These are phyloP conservation scores for Ascosphaera acerosa DNA, from an alignment of 2,329 filamentous ascomycete genomes.

Conservation along the genomic window DNA sequence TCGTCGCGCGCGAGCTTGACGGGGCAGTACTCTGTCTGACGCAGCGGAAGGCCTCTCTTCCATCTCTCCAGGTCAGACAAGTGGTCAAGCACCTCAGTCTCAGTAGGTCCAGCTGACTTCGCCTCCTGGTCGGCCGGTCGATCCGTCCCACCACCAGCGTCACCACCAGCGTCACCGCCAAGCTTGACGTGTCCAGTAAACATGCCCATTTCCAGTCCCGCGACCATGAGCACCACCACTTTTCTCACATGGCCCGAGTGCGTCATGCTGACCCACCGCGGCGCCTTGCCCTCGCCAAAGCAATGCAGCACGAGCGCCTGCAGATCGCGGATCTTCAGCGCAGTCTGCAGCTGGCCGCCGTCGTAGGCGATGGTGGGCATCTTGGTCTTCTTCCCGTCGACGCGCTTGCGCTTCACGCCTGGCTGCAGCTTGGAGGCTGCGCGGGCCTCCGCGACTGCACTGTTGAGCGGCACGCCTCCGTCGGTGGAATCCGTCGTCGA, in stretches of 20 bases:
- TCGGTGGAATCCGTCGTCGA: not conserved
- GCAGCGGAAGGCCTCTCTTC: slow-evolving; percentile 15
- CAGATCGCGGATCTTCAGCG: slow-evolving; percentile 31
- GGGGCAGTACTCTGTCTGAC: slow-evolving; percentile 11
- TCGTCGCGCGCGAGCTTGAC: slow-evolving; percentile 10
- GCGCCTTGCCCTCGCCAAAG: slow-evolving; percentile 33
- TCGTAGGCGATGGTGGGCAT: slow-evolving; percentile 29
- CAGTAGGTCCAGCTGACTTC: slow-evolving; percentile 1
- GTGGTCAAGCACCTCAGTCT: slow-evolving; percentile 7
- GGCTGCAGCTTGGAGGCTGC: not conserved
- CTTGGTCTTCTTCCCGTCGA: slow-evolving; percentile 21
- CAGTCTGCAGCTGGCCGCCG: slow-evolving; percentile 27
- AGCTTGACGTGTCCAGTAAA: slow-evolving; percentile 36
- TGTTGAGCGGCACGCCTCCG: not conserved
- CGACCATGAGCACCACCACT: slow-evolving; percentile 75
- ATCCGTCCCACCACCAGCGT: not conserved
- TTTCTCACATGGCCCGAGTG: slow-evolving; percentile 35
- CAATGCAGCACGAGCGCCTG: slow-evolving; percentile 34
- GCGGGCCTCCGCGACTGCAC: not conserved
- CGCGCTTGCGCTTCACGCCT: slow-evolving; percentile 10
- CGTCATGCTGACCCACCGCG: slow-evolving; percentile 37
- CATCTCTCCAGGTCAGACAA: slow-evolving; percentile 15
- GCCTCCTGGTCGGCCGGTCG: slow-evolving; percentile 2
- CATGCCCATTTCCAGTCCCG: slow-evolving; percentile 74
- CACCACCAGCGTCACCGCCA: not conserved